Conservation (phyloP, 2,329 filamentous ascomycete genomes). For the Eutypella sp. region DNA sequence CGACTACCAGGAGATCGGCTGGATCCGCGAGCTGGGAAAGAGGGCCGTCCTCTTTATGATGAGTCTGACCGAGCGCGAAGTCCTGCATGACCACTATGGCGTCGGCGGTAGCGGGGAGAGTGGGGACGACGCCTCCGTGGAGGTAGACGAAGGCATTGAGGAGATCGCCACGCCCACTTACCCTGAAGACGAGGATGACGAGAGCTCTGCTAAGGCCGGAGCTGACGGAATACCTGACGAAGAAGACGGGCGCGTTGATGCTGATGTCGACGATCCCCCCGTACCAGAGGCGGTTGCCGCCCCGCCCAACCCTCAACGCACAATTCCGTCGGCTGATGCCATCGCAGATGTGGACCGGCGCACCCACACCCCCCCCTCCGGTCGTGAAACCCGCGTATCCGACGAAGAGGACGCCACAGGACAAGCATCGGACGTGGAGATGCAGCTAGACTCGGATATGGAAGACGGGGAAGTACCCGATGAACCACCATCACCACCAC, state of each 20-base stretch:
- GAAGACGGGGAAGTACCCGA: conserved; percentile 35
- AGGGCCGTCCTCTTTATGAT: conserved; percentile 60
- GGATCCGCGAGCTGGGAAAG: conserved; percentile 74
- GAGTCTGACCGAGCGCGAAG: conserved; percentile 49
- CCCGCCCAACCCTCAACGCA: not conserved
- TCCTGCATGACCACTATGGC: conserved; percentile 37
- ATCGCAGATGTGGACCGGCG: conserved; percentile 9
- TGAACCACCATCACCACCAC: conserved; percentile 12
- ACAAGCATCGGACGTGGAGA: conserved; percentile 30
- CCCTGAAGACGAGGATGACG: conserved; percentile 26
- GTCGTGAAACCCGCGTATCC: conserved; percentile 25
- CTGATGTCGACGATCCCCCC: not conserved
- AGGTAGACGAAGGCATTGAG: conserved; percentile 41
- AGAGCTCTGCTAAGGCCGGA: conserved; percentile 21
- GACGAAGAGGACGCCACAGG: conserved; percentile 35
- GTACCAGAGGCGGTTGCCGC: not conserved
- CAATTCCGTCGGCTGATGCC: not conserved
- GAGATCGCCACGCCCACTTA: conserved; percentile 32
- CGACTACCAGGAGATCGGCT: conserved; percentile 68
- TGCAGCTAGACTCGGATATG: conserved; percentile 27
- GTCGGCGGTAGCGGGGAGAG: conserved; percentile 27
- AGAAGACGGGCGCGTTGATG: not conserved
- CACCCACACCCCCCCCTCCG: conserved; percentile 8
- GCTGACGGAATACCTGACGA: conserved; percentile 23
- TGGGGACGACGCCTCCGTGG: conserved; percentile 34